Evolutionary conservation across 148 eudicot species (phyloP), one percentile per base, ranked within the genome.

Genomic region (Vaccinium vitisidaea): DNA sequence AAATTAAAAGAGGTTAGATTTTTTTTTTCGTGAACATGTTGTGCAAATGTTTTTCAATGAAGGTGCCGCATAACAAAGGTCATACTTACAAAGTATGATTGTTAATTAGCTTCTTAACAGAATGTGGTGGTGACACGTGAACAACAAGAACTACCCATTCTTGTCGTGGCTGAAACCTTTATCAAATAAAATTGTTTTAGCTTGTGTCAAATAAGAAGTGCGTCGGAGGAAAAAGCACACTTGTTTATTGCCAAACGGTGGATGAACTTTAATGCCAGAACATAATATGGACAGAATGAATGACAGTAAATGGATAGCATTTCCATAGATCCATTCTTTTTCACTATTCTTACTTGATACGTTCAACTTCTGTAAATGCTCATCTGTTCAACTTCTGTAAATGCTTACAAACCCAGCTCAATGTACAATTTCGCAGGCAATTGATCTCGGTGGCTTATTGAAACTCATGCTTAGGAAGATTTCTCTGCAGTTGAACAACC

Each of bases 401-500:
- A 36, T 36, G 39, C 7, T 27, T 14, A 52, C 53, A 53, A 78
- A 46, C 36, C n/a, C 19, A 43, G 15, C 58, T 23, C 14, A 32
- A 48, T 78, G 10, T 46, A 54, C 36, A 16, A 50, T 79, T 48
- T 43, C 86, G 90, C 94, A 97, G 99, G 99, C 95, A 30, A 83
- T 88, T 49, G 99, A 97, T 88, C 97, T 97, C 76, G 99, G 99
- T 4, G 87, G 91, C 43, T 27, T 93, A 73, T 91, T 97, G 81
- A 97, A 95, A 90, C 95, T 95, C 36, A 93, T 90, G 92, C 96
- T 97, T 75, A 86, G 77, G 63, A 97, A 95, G 89, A 87, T 97
- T 84, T 88, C 90, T 27, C 76, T 83, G 79, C 98, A 97, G 88
- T 84, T 97, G 84, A 94, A 95, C 85, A 87, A 95, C 78, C 98